Conservation (phyloP, 1,139 yeast genomes). For the Saccharomyces uvarum region DNA sequence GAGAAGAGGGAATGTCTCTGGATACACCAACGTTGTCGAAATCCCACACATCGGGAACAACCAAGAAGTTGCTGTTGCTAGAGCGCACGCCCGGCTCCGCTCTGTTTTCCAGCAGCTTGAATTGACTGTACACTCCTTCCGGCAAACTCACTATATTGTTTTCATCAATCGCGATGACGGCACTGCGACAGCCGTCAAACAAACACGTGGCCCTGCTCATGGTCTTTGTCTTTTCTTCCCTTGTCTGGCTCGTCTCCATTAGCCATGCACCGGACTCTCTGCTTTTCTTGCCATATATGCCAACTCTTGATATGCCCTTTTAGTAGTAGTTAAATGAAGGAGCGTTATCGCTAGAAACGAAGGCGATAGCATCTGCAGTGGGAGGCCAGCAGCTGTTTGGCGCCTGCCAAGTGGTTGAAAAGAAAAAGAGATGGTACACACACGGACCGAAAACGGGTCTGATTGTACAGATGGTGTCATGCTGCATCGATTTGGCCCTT, state of each 20-base stretch:
- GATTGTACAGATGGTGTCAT: not conserved
- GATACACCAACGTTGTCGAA: constrained; percentile 75
- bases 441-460: not conserved
- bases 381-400: not conserved
- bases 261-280: not conserved
- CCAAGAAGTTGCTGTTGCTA: constrained; percentile 31
- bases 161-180: constrained; percentile 14
- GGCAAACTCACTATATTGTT: constrained; percentile 11
- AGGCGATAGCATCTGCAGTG: not conserved
- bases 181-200: constrained; percentile 21
- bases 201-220: constrained; percentile 19
- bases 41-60: constrained; percentile 58
- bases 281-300: not conserved
- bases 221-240: not conserved
- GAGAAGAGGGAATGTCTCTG: constrained; percentile 34
- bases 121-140: constrained; percentile 11
- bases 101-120: constrained; percentile 15
- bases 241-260: not conserved
- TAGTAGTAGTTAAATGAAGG: not conserved
- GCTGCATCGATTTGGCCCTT: not conserved
- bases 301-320: not conserved
- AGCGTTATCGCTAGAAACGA: not conserved
- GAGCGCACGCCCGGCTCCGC: not conserved
- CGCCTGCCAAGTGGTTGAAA: not conserved
- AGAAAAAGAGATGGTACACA: not conserved